phyloP scores from a whole-genome alignment of 2,329 filamentous ascomycete species.

The Colletotrichum phormii region DNA sequence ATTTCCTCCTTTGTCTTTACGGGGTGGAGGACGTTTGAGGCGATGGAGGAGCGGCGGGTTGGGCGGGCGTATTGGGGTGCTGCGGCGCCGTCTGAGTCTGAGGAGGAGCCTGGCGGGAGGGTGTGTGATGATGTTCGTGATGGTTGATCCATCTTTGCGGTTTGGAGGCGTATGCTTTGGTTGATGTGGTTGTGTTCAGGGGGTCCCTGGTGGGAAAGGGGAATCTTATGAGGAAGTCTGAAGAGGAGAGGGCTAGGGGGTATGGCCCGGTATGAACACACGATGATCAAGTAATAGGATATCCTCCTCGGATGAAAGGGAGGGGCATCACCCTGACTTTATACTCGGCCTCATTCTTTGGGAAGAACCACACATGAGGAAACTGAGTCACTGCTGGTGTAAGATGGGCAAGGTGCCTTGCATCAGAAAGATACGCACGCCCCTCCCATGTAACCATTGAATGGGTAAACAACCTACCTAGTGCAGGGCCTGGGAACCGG shows the following conservation, averaged over 20 bases:
- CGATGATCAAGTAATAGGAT: not conserved
- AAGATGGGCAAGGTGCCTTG: not conserved
- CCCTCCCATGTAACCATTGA: no score
- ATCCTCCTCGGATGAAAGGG: not conserved
- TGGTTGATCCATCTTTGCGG: slow-evolving; percentile 19
- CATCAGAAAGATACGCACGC: not conserved
- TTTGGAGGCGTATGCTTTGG: not conserved
- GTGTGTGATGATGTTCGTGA: slow-evolving; percentile 23
- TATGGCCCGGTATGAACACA: not conserved
- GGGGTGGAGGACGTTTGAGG: slow-evolving; percentile 35
- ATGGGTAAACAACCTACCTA: no score
- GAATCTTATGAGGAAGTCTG: not conserved
- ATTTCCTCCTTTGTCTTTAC: slow-evolving; percentile 51
- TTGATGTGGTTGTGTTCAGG: not conserved
- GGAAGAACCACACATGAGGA: not conserved
- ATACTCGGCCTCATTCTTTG: slow-evolving; percentile 1
- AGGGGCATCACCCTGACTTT: slow-evolving; percentile 5
- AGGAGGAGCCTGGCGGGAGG: slow-evolving; percentile 24
- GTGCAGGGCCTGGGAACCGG: slow-evolving; percentile 22
- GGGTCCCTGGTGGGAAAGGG: not conserved
- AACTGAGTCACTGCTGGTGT: not conserved
- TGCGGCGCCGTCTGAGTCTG: not conserved
- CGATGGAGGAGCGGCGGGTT: slow-evolving; percentile 40
- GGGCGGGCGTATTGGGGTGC: slow-evolving; percentile 5
- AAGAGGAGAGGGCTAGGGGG: not conserved